A percentile compares a stretch with the other conserved stretches of the same genome.
These are phyloP conservation scores for Narthecium ossifragum DNA, from an alignment of 106 monocot species.

Conservation along the genomic window DNA sequence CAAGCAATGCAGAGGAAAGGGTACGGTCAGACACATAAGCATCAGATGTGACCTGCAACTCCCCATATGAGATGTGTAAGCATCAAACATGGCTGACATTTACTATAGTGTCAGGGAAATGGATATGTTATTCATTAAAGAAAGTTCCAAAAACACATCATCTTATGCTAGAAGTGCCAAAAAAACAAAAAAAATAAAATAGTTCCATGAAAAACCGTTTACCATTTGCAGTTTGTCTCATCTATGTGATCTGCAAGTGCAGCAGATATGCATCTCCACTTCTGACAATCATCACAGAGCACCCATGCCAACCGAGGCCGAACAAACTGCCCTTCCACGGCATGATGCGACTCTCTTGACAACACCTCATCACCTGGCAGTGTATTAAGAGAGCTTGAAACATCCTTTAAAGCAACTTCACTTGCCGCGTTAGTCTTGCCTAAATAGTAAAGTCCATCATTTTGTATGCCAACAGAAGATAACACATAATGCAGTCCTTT, in stretches of 20 bases:
- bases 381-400: constrained; percentile 7
- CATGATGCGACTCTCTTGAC: constrained; percentile 13
- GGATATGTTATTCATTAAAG: no score
- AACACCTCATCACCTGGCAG: constrained; percentile 11
- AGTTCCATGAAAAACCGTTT: constrained; percentile 15
- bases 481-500: neutral
- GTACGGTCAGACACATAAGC: no score
- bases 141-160: no score
- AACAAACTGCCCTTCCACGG: constrained; percentile 19
- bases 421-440: constrained; percentile 15
- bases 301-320: constrained; percentile 72
- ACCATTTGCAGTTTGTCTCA: constrained; percentile 76
- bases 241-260: constrained; percentile 66
- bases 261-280: constrained; percentile 87
- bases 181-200: constrained; percentile 1
- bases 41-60: no score
- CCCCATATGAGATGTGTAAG: no score
- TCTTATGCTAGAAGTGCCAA: no score
- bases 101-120: no score
- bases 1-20: no score
- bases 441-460: constrained; percentile 4
- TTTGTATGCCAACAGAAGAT: neutral
- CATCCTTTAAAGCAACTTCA: constrained; percentile 17
- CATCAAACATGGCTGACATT: no score
- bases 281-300: constrained; percentile 79